Evolutionary conservation across 345 rosid genomes (phyloP).

Genomic region (Lepidium africanum): DNA sequence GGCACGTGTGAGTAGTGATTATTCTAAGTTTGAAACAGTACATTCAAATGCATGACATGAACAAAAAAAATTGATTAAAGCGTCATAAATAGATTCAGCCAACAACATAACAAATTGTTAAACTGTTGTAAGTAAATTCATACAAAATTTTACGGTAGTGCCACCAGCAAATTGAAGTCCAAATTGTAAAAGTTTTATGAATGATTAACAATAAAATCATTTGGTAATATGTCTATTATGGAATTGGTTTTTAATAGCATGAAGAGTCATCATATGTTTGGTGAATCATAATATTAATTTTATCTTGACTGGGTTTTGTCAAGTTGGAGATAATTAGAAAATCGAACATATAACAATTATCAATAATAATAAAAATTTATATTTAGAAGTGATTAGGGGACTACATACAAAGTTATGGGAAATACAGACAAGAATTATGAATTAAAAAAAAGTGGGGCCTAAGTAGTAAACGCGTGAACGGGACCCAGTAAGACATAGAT

Average conservation of each 20-base stretch:
- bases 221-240: not conserved
- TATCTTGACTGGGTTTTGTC: conserved; percentile 6
- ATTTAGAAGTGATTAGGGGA: conserved; percentile 13
- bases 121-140: not conserved
- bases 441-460: not conserved
- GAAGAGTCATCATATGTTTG: conserved; percentile 19
- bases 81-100: too few relatives aligned
- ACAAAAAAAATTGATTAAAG: too few relatives aligned
- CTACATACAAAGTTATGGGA: conserved; percentile 24
- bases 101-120: not conserved
- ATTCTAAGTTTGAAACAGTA: not conserved
- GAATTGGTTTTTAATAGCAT: not conserved
- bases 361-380: not conserved
- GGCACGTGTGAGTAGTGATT: conserved; percentile 18
- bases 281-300: conserved; percentile 1
- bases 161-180: not conserved
- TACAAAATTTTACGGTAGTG: not conserved
- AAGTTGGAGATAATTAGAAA: not conserved
- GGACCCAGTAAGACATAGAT: conserved; percentile 20
- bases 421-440: conserved; percentile 20
- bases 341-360: not conserved
- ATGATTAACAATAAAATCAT: not conserved
- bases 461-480: conserved; percentile 21
- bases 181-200: not conserved
- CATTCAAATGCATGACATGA: too few relatives aligned